These are phyloP conservation scores for Globisporangium paddicum DNA, from an alignment of 352 stramenopile genomes.

Conservation along the genomic window DNA sequence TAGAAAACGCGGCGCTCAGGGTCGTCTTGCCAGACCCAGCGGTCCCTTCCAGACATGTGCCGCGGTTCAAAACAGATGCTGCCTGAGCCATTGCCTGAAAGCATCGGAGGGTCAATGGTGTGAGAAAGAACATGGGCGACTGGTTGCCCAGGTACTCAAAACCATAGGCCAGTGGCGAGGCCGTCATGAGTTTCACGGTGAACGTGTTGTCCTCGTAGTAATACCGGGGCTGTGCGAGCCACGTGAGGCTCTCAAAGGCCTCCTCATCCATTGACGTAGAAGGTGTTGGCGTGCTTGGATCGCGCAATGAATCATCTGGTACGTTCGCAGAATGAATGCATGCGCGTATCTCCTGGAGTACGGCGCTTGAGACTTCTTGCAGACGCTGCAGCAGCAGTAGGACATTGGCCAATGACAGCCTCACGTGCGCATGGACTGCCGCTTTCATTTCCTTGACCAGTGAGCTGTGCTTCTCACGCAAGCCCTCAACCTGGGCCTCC, in stretches of 20 bases:
- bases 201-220: conserved; percentile 60
- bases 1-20: conserved; percentile 30
- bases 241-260: conserved; percentile 26
- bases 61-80: conserved; percentile 29
- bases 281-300: background rate
- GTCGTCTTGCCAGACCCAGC: conserved; percentile 42
- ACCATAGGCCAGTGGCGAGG: conserved; percentile 43
- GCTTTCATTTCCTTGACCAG: conserved; percentile 55
- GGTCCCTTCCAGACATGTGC: conserved; percentile 33
- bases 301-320: background rate
- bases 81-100: conserved; percentile 47
- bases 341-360: conserved; percentile 23
- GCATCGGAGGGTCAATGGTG: conserved; percentile 55
- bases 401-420: conserved; percentile 36
- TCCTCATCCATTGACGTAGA: conserved; percentile 11
- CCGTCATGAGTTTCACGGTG: conserved; percentile 44
- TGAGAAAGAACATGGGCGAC: conserved; percentile 31
- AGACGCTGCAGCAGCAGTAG: conserved; percentile 47
- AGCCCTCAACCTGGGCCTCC: conserved; percentile 19
- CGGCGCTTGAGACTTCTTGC: conserved; percentile 36
- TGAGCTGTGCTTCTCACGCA: conserved; percentile 28
- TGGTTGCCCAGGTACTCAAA: conserved; percentile 71
- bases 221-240: conserved; percentile 58
- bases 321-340: background rate
- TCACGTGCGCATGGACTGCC: conserved; percentile 24